phyloP scores from a whole-genome alignment of 495 filamentous ascomycete genomes.

The Annulohypoxylon moriforme region DNA sequence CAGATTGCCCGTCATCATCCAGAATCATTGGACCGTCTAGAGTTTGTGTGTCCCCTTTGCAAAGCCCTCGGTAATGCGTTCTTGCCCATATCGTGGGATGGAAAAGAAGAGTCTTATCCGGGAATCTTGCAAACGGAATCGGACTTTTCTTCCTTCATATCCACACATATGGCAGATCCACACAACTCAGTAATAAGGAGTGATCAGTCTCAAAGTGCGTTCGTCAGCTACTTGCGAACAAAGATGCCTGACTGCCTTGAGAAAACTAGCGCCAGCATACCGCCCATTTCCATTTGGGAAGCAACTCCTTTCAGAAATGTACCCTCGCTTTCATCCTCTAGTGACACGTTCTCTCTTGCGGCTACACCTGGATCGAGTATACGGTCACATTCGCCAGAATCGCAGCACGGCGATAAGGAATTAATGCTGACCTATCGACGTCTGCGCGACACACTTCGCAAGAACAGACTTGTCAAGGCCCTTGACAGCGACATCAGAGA shows the following conservation, averaged over 20 bases:
- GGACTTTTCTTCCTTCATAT: conserved; percentile 74
- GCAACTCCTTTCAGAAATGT: conserved; percentile 32
- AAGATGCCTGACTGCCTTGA: conserved; percentile 68
- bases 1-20: conserved; percentile 95
- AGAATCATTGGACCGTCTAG: conserved; percentile 76
- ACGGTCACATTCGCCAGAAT: conserved; percentile 48
- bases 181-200: conserved; percentile 54
- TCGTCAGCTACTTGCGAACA: conserved; percentile 70
- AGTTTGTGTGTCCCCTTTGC: conserved; percentile 98
- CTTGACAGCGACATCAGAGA: conserved; percentile 37
- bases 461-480: conserved; percentile 69
- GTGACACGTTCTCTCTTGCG: conserved; percentile 42
- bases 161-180: conserved; percentile 53
- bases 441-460: conserved; percentile 78
- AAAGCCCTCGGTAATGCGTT: conserved; percentile 97
- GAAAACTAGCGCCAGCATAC: conserved; percentile 59
- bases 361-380: conserved; percentile 44
- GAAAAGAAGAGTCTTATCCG: conserved; percentile 83
- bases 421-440: conserved; percentile 84
- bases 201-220: conserved; percentile 66
- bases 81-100: conserved; percentile 94
- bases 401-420: conserved; percentile 68
- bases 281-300: conserved; percentile 35
- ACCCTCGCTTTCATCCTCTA: conserved; percentile 40
- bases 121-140: conserved; percentile 68